Evolutionary conservation across 2,329 filamentous ascomycete species (phyloP).

Genomic region (Furcasterigmium furcatum): DNA sequence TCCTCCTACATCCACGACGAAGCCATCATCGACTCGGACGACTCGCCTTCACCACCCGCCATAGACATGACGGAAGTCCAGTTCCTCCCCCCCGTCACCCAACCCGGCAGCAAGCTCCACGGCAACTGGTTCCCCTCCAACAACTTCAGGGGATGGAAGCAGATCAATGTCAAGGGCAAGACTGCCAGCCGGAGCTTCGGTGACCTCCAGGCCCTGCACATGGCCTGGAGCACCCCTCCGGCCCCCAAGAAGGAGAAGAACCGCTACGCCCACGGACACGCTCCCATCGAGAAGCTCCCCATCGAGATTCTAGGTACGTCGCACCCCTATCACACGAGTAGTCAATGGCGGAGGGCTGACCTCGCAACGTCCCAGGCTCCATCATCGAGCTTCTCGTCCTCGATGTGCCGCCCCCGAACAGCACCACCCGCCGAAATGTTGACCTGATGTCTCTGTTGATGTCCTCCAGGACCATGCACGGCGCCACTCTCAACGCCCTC

Average conservation of each 20-base stretch:
- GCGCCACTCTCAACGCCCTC: conserved; percentile 69
- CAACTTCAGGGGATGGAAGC: conserved; percentile 60
- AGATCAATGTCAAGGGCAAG: conserved; percentile 56
- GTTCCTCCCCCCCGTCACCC: conserved; percentile 50
- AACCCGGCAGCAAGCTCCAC: conserved; percentile 53
- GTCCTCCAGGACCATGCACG: conserved; percentile 72
- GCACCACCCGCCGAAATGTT: conserved; percentile 71
- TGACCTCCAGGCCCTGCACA: conserved; percentile 52
- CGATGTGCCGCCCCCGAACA: conserved; percentile 71
- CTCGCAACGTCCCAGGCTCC: conserved; percentile 44
- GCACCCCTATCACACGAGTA: not conserved
- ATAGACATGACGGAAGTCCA: conserved; percentile 38
- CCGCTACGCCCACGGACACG: conserved; percentile 40
- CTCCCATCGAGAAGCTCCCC: conserved; percentile 65
- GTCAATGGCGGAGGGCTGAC: conserved; percentile 1
- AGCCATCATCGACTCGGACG: conserved; percentile 45
- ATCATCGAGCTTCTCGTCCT: conserved; percentile 74
- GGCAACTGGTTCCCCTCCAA: conserved; percentile 57
- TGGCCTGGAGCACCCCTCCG: conserved; percentile 48
- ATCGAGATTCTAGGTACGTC: conserved; percentile 67
- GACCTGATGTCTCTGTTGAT: conserved; percentile 74
- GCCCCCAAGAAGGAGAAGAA: conserved; percentile 21
- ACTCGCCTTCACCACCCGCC: conserved; percentile 31
- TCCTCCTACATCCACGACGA: conserved; percentile 56
- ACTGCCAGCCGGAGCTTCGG: conserved; percentile 59